Evolutionary conservation across 805 yeast genomes (phyloP).

Genomic region (Saturnispora serradocipensis): DNA sequence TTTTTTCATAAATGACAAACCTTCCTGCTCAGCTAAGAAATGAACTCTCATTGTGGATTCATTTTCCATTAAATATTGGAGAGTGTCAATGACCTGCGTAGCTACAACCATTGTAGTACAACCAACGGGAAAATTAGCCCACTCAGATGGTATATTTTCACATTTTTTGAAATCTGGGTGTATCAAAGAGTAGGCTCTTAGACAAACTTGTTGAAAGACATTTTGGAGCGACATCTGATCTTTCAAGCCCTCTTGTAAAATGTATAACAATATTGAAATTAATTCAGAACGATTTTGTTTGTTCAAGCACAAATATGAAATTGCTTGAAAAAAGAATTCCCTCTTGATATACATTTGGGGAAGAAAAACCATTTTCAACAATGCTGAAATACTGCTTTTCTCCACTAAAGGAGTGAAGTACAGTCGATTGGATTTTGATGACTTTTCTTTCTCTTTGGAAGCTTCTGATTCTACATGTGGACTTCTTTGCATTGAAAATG

Average conservation of each 20-base stretch:
- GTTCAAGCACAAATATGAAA: slow-evolving; percentile 60
- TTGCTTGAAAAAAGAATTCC: slow-evolving; percentile 53
- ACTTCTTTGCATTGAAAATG: slow-evolving; percentile 6
- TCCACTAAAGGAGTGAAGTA: slow-evolving; percentile 65
- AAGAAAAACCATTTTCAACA: slow-evolving; percentile 60
- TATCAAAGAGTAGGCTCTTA: slow-evolving; percentile 31
- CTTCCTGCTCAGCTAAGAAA: slow-evolving; percentile 71
- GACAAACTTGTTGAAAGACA: slow-evolving; percentile 48
- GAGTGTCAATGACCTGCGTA: slow-evolving; percentile 65
- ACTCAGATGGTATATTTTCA: background rate
- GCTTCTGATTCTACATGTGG: background rate
- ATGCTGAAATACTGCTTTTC: slow-evolving; percentile 61
- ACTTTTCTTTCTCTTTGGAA: background rate
- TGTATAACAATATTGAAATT: slow-evolving; percentile 53
- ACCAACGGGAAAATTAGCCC: slow-evolving; percentile 40
- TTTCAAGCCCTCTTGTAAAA: slow-evolving; percentile 66
- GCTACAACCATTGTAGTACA: slow-evolving; percentile 66
- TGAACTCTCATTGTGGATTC: slow-evolving; percentile 62
- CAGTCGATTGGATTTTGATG: slow-evolving; percentile 28
- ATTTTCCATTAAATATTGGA: slow-evolving; percentile 60
- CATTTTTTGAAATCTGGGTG: background rate
- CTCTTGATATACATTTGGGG: slow-evolving; percentile 60
- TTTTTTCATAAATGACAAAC: slow-evolving; percentile 33
- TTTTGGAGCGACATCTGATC: slow-evolving; percentile 54
- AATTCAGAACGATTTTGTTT: slow-evolving; percentile 74